Percentiles rank a stretch among this genome's conserved stretches.
Conservation (phyloP, 2,329 filamentous ascomycete species). For the Aspergillus clavatus region DNA sequence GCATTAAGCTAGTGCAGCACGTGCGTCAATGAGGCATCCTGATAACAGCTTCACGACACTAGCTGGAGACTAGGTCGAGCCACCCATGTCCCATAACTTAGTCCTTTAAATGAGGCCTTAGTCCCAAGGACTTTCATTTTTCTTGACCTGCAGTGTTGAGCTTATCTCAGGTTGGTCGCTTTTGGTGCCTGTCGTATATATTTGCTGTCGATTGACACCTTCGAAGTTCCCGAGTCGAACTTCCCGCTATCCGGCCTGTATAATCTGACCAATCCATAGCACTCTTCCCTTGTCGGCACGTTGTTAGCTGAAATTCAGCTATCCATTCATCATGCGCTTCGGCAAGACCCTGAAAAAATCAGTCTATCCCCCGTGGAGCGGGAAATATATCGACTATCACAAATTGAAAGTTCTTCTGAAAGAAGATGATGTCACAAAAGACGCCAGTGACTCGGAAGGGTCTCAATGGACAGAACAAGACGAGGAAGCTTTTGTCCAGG, state of each 20-base stretch:
- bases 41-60: background rate
- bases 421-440: slow-evolving; percentile 59
- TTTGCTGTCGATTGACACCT: too few species aligned
- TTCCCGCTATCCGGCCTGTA: too few species aligned
- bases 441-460: slow-evolving; percentile 49
- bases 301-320: background rate
- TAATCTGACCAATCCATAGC: too few species aligned
- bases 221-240: too few species aligned
- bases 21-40: slow-evolving; percentile 1
- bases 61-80: too few species aligned
- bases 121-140: too few species aligned
- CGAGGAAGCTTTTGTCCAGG: slow-evolving; percentile 88
- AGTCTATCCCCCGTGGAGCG: slow-evolving; percentile 82
- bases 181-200: too few species aligned
- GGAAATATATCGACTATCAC: slow-evolving; percentile 90
- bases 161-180: too few species aligned
- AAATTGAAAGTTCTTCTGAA: slow-evolving; percentile 87
- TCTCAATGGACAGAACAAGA: slow-evolving; percentile 85
- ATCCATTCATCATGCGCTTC: slow-evolving; percentile 70
- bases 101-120: background rate
- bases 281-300: background rate
- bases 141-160: too few species aligned
- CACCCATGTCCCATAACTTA: too few species aligned
- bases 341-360: slow-evolving; percentile 78
- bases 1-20: slow-evolving; percentile 3